phyloP scores from a whole-genome alignment of 805 yeast genomes.

The Nakazawaea wickerhamii region DNA sequence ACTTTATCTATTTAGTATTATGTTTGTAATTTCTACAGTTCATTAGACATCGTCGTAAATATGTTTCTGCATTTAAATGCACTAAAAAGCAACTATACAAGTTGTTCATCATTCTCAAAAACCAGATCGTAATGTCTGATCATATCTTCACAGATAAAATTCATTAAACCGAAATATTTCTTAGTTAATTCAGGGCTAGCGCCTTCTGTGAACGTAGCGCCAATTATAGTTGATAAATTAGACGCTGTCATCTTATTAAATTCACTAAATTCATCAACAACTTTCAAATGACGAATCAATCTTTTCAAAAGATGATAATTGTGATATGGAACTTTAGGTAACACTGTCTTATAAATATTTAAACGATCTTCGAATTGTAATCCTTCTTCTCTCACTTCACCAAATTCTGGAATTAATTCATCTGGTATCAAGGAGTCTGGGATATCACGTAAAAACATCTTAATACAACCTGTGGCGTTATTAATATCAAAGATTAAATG shows the following conservation, averaged over 20 bases:
- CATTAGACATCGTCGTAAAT: no score
- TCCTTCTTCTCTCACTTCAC: constrained; percentile 25
- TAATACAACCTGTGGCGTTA: constrained; percentile 83
- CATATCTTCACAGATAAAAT: constrained; percentile 45
- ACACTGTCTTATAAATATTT: constrained; percentile 19
- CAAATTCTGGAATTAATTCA: constrained; percentile 56
- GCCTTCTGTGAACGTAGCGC: constrained; percentile 56
- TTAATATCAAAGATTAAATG: constrained; percentile 60
- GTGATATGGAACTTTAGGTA: constrained; percentile 47
- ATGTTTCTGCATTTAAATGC: no score
- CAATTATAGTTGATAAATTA: constrained; percentile 85
- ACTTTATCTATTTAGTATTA: no score
- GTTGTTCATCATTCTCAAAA: constrained; percentile 19
- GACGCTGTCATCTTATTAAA: constrained; percentile 83
- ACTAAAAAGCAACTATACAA: not conserved
- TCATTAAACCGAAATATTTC: constrained; percentile 50
- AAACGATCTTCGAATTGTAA: constrained; percentile 18
- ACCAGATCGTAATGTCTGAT: constrained; percentile 37
- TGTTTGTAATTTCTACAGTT: not conserved
- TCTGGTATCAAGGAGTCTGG: constrained; percentile 80
- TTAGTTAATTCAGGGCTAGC: constrained; percentile 41
- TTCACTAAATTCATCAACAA: constrained; percentile 60
- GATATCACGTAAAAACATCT: constrained; percentile 74
- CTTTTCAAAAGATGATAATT: constrained; percentile 67
- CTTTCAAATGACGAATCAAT: constrained; percentile 62